Evolutionary conservation across 352 stramenopile genomes (phyloP).

Genomic region (Albugo candida): DNA sequence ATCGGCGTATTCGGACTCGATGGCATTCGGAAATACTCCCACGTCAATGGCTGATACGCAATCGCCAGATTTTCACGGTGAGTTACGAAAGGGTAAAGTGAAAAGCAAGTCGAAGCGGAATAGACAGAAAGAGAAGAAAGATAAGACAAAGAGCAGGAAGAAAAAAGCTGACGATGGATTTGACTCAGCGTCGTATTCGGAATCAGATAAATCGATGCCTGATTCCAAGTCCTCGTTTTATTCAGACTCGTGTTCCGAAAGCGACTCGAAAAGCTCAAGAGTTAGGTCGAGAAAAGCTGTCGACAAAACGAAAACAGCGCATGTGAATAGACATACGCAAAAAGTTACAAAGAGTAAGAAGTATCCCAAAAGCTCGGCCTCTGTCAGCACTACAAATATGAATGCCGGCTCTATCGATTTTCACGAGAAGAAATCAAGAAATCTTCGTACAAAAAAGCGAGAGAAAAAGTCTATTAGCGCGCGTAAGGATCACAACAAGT

Average conservation of each 20-base stretch:
- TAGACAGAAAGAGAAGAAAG: conserved; percentile 22
- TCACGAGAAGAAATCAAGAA: too few relatives aligned
- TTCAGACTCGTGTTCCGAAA: background rate
- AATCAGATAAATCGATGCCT: conserved; percentile 14
- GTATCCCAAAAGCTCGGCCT: too few relatives aligned
- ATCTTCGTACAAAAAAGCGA: too few relatives aligned
- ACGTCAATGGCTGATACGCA: conserved; percentile 3
- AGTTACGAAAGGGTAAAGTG: background rate
- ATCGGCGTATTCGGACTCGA: conserved; percentile 25
- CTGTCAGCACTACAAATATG: too few relatives aligned
- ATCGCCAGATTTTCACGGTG: background rate
- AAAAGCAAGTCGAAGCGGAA: conserved; percentile 8
- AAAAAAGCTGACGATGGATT: background rate
- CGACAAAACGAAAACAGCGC: too few relatives aligned
- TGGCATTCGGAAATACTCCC: background rate
- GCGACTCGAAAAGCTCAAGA: too few relatives aligned
- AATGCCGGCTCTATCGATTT: too few relatives aligned
- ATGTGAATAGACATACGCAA: too few relatives aligned
- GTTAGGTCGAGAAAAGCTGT: too few relatives aligned
- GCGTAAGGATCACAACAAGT: too few relatives aligned
- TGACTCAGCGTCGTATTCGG: background rate
- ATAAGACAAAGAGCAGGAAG: conserved; percentile 18
- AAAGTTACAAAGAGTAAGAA: too few relatives aligned
- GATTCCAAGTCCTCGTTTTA: background rate
- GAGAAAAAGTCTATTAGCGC: too few relatives aligned